Conservation (phyloP, 139 green algal genomes). For the Nannochloris sp. region DNA sequence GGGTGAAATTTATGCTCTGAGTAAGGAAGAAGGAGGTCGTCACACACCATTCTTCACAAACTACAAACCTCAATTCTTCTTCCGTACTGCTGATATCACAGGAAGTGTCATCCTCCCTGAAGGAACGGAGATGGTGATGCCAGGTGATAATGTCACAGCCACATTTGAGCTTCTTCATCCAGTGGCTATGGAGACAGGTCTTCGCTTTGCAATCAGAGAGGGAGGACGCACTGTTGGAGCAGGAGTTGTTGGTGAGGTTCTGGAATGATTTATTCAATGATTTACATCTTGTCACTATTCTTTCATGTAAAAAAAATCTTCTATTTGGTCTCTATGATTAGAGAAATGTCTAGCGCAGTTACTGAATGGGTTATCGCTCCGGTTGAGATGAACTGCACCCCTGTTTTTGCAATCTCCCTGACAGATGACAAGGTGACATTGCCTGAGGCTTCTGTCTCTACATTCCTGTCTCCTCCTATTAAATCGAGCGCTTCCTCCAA, state of each 20-base stretch:
- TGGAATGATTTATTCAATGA: constrained; percentile 5
- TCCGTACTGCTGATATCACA: constrained; percentile 92
- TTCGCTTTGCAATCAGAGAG: constrained; percentile 94
- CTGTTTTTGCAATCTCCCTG: constrained; percentile 69
- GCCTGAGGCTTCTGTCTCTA: constrained; percentile 90
- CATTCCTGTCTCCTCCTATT: constrained; percentile 23
- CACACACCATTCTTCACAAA: constrained; percentile 98
- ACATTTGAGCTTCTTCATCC: constrained; percentile 77
- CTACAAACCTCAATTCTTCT: constrained; percentile 98
- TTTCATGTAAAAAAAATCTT: neutral
- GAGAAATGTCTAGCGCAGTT: constrained; percentile 86
- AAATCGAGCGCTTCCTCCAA: constrained; percentile 50
- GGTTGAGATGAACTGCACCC: constrained; percentile 84
- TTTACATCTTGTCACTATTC: too few relatives aligned
- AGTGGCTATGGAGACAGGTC: constrained; percentile 71
- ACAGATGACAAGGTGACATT: constrained; percentile 89
- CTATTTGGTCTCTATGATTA: constrained; percentile 58
- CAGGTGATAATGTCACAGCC: constrained; percentile 89
- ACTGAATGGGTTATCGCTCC: constrained; percentile 93
- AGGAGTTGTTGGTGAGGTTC: constrained; percentile 75
- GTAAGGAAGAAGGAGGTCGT: constrained; percentile 95
- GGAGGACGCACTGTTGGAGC: constrained; percentile 90
- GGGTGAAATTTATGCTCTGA: constrained; percentile 89
- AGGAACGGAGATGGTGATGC: constrained; percentile 95
- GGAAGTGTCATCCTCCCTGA: constrained; percentile 76